Evolutionary conservation across 2,329 filamentous ascomycete genomes (phyloP).

Genomic region (Bipolaris bicolor): DNA sequence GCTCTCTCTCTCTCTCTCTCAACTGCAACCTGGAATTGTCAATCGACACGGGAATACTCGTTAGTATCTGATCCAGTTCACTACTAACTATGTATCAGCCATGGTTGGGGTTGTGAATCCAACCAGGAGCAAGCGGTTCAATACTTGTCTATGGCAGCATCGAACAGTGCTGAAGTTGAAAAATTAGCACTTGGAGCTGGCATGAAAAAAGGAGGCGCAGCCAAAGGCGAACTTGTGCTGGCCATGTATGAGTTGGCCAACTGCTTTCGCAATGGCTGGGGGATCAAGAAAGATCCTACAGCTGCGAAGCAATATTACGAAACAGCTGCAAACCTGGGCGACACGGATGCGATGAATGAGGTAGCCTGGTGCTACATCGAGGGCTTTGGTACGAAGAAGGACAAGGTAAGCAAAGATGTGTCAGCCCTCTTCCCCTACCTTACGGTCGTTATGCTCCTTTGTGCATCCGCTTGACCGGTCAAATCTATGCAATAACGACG

Average conservation of each 20-base stretch:
- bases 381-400: conserved; percentile 96
- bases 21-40: conserved; percentile 4
- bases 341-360: conserved; percentile 98
- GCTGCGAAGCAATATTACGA: conserved; percentile 94
- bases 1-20: conserved; percentile 30
- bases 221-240: conserved; percentile 94
- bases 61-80: conserved; percentile 21
- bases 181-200: conserved; percentile 83
- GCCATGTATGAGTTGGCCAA: conserved; percentile 95
- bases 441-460: conserved; percentile 12
- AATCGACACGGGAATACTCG: conserved; percentile 35
- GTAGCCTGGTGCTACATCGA: conserved; percentile 94
- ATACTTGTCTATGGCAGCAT: conserved; percentile 86
- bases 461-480: conserved; percentile 35
- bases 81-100: conserved; percentile 59
- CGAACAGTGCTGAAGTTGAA: conserved; percentile 88
- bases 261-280: conserved; percentile 94
- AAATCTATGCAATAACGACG: conserved; percentile 24
- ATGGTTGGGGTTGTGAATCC: conserved; percentile 87
- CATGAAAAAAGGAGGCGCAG: conserved; percentile 89
- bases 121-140: conserved; percentile 76
- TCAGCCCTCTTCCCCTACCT: conserved; percentile 4
- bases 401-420: conserved; percentile 76
- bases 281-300: conserved; percentile 81
- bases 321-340: conserved; percentile 93